Percentiles rank a stretch among this genome's conserved stretches.
Conservation (phyloP, 345 rosid genomes). For the Erodium maritimum region DNA sequence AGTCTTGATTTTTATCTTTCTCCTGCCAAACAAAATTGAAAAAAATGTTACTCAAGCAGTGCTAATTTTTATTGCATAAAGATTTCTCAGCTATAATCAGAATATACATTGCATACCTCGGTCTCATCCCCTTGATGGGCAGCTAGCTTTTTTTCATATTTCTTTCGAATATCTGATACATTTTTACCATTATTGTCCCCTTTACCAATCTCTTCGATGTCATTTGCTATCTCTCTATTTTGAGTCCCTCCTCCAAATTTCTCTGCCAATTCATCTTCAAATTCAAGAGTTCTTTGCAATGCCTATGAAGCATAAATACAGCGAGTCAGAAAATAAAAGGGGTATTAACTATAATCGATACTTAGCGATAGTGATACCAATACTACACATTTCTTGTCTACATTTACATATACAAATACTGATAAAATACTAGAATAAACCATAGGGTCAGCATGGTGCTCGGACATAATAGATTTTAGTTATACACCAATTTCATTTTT, state of each 20-base stretch:
- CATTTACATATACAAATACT: neutral
- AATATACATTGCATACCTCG: constrained; percentile 32
- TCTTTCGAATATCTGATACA: constrained; percentile 81
- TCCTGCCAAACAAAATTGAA: constrained; percentile 37
- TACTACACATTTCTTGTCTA: neutral
- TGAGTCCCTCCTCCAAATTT: constrained; percentile 80
- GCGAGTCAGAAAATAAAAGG: neutral
- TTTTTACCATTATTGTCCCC: constrained; percentile 47
- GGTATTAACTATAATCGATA: too few species aligned
- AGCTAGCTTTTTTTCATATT: constrained; percentile 87
- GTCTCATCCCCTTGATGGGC: constrained; percentile 51
- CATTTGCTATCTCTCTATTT: constrained; percentile 51
- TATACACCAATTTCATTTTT: neutral
- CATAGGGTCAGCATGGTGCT: neutral
- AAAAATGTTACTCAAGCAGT: neutral
- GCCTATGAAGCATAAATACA: constrained; percentile 37
- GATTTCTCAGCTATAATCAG: constrained; percentile 7
- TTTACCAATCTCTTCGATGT: constrained; percentile 74
- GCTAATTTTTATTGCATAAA: neutral
- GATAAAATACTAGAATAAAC: neutral
- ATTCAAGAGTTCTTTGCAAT: constrained; percentile 85
- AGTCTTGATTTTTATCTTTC: constrained; percentile 56
- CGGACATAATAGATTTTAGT: neutral
- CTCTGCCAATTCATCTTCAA: constrained; percentile 89
- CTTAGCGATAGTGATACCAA: too few species aligned